Conservation (phyloP, 1,284 basidiomycete species). For the Cryptococcus jaspeensis region DNA sequence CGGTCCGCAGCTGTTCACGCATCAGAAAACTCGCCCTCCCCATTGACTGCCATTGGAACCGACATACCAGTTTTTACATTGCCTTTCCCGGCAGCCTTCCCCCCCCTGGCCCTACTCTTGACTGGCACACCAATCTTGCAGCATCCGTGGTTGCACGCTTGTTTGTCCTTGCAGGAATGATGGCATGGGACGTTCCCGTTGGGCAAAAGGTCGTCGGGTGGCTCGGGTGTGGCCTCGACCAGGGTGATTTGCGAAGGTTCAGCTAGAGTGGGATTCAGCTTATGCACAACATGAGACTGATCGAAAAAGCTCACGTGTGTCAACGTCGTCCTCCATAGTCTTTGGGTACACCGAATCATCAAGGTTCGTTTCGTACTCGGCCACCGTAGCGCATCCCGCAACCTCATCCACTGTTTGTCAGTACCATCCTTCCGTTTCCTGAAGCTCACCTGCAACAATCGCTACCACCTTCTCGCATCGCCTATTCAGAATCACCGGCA, state of each 20-base stretch:
- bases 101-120: not conserved
- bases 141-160: conserved; percentile 3
- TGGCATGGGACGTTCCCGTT: conserved; percentile 5
- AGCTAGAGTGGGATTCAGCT: not conserved
- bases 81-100: not conserved
- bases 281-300: no score
- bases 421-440: not conserved
- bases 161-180: conserved; percentile 3
- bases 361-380: conserved; percentile 27
- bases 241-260: not conserved
- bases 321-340: not conserved
- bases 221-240: not conserved
- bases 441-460: conserved; percentile 6
- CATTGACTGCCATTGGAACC: not conserved
- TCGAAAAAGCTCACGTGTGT: not conserved
- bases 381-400: conserved; percentile 27
- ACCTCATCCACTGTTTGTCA: conserved; percentile 36
- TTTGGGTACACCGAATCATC: conserved; percentile 18
- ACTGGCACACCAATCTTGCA: conserved; percentile 3
- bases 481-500: conserved; percentile 3
- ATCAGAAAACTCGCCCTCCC: not conserved
- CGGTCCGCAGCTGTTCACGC: not conserved
- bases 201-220: not conserved
- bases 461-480: conserved; percentile 12
- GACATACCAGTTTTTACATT: not conserved